These are phyloP conservation scores for Litchi chinensis DNA, from an alignment of 345 rosid genomes.

Conservation along the genomic window DNA sequence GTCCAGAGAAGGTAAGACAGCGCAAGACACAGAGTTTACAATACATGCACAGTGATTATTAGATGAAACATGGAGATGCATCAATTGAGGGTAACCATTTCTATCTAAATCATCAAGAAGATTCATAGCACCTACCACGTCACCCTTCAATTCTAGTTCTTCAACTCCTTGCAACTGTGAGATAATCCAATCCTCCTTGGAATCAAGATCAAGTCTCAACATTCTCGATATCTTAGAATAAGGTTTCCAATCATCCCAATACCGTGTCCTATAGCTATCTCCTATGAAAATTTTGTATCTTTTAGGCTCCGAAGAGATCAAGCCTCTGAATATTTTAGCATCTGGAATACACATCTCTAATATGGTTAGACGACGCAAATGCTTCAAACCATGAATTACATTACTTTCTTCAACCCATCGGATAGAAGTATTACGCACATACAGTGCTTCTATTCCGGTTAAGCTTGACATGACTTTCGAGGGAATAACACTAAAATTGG, in stretches of 20 bases:
- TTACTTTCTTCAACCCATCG: constrained; percentile 1
- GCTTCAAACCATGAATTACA: constrained; percentile 25
- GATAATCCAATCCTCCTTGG: not conserved
- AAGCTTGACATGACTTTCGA: constrained; percentile 18
- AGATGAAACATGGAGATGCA: not conserved
- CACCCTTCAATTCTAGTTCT: constrained; percentile 3
- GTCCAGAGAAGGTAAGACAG: constrained; percentile 13
- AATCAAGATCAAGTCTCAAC: not conserved
- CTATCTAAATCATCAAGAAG: not conserved
- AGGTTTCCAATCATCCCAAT: too few relatives aligned
- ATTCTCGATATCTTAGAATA: not conserved
- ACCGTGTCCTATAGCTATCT: too few relatives aligned
- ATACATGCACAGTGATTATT: not conserved
- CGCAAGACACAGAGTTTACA: not conserved
- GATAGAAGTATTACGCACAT: constrained; percentile 8
- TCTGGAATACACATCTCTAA: constrained; percentile 20
- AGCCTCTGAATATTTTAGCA: not conserved
- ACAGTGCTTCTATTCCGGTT: constrained; percentile 23
- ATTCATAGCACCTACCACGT: not conserved
- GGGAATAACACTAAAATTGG: constrained; percentile 12
- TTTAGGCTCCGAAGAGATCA: constrained; percentile 8
- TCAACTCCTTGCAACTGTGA: not conserved
- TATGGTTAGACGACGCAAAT: not conserved
- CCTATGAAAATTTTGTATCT: constrained; percentile 24
- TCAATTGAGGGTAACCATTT: not conserved